Base-by-base conservation (phyloP, 345 rosid genomes). In the Fremontodendron californicum region DNA sequence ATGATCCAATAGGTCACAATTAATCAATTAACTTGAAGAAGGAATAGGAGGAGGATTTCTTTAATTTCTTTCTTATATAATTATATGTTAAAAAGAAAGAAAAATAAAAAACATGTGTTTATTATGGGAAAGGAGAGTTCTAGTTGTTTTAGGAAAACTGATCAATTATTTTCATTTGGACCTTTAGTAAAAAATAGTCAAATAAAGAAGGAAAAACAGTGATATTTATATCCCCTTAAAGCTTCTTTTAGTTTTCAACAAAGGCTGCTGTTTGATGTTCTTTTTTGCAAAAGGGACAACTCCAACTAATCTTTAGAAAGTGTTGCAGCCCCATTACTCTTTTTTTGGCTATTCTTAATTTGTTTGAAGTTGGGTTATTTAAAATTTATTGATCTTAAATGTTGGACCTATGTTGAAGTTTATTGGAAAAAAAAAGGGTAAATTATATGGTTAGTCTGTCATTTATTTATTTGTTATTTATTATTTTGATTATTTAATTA, bases 211-310 rank as follows among this genome's bases (percentile, higher is more conserved):
- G 55, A 45, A 25, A 71, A 6, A 25, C 35, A 33, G 35, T 3
- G 35, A 33, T 33, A 33, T 33, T 1, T 3, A 33, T 33, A 3
- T 33, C 35, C 35, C 35, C 3, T 33, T 33, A 9, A 58, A 11
- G 13, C 21, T 5, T 10, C 68, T 19, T 42, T 39, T 6, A 23
- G 57, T 3, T 58, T 73, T 85, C 87, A 85, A 85, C 46, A 49
- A 82, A 45, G 73, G 79, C 84, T 80, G 85, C 87, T 46, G 10
- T 3, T 23, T 45, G 19, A 18, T 63, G 75, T 76, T 42, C 15
- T 71, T 37, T 67, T 72, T 1, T 9, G 69, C 76, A 75, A 43
- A 64, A 23, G 71, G 45, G 48, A 16, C 69, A 71, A 6, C 29
- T 58, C 35, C 81, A 75, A 75, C 81, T 52, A 75, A 64, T 42